Percentiles rank a stretch among this genome's conserved stretches.
These are phyloP conservation scores for Ophiostoma angusticollis DNA, from an alignment of 2,329 filamentous ascomycete genomes.

Conservation along the genomic window DNA sequence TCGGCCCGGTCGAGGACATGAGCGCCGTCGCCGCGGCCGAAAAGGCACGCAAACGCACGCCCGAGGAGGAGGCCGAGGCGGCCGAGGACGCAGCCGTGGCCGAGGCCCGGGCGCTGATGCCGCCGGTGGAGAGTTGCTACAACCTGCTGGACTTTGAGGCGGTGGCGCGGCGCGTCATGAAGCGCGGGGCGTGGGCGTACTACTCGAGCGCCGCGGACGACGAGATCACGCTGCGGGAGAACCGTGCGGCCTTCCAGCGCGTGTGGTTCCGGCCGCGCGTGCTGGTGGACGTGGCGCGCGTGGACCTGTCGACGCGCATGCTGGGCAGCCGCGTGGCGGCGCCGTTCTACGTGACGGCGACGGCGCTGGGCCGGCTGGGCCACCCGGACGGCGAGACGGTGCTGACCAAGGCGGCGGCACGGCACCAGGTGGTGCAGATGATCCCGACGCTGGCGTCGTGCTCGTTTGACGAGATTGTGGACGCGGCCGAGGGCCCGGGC, in stretches of 20 bases:
- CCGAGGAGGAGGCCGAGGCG: constrained; percentile 48
- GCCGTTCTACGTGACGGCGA: constrained; percentile 94
- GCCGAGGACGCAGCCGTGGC: constrained; percentile 51
- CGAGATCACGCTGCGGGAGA: constrained; percentile 87
- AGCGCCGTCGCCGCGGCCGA: constrained; percentile 54
- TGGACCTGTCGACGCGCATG: constrained; percentile 87
- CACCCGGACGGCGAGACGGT: constrained; percentile 89
- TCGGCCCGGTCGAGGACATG: constrained; percentile 79
- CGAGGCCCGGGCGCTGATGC: constrained; percentile 62
- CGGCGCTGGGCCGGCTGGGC: constrained; percentile 87
- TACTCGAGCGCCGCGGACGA: constrained; percentile 90
- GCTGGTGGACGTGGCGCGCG: constrained; percentile 75
- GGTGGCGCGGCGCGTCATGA: constrained; percentile 83
- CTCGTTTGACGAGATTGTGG: constrained; percentile 93
- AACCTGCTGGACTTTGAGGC: constrained; percentile 94
- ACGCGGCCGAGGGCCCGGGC: constrained; percentile 56
- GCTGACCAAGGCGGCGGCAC: constrained; percentile 69
- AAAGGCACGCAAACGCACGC: constrained; percentile 25
- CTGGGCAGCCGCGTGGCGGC: constrained; percentile 72
- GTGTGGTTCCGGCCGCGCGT: constrained; percentile 91
- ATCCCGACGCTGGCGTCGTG: constrained; percentile 94
- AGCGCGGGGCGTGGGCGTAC: constrained; percentile 93
- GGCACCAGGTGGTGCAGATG: constrained; percentile 93
- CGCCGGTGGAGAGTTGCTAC: constrained; percentile 74
- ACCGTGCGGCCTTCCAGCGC: constrained; percentile 90